These are phyloP conservation scores for Clausena lansium DNA, from an alignment of 345 rosid genomes.

Conservation along the genomic window DNA sequence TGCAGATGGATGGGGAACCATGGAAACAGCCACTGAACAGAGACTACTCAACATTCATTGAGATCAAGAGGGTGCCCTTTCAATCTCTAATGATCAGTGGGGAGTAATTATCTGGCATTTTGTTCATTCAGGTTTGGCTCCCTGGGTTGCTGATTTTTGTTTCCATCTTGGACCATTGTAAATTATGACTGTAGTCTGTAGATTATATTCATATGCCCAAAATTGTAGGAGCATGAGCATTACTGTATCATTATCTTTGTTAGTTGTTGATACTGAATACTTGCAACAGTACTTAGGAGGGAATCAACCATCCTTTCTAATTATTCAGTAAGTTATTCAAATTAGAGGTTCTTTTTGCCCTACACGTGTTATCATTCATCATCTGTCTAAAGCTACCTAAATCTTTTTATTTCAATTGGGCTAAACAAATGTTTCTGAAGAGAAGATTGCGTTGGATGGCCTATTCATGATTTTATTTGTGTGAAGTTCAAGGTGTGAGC, in stretches of 20 bases:
- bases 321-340: background rate
- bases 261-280: background rate
- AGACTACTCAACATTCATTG: constrained; percentile 73
- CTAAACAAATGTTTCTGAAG: background rate
- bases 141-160: background rate
- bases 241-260: constrained; percentile 7
- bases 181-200: constrained; percentile 18
- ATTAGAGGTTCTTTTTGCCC: background rate
- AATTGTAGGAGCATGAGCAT: constrained; percentile 6
- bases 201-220: constrained; percentile 11
- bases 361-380: background rate
- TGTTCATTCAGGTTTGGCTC: background rate
- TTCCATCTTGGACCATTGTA: background rate
- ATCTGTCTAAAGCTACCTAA: background rate
- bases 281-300: background rate
- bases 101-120: constrained; percentile 29
- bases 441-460: too few relatives aligned
- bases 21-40: constrained; percentile 82
- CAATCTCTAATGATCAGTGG: constrained; percentile 69
- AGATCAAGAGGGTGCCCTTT: constrained; percentile 74
- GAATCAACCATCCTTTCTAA: background rate
- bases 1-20: constrained; percentile 99
- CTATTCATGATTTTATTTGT: too few relatives aligned
- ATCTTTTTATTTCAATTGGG: too few relatives aligned
- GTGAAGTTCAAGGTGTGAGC: too few relatives aligned